Evolutionary conservation across 2,329 filamentous ascomycete species (phyloP).

Genomic region (Bipolaris cookei): DNA sequence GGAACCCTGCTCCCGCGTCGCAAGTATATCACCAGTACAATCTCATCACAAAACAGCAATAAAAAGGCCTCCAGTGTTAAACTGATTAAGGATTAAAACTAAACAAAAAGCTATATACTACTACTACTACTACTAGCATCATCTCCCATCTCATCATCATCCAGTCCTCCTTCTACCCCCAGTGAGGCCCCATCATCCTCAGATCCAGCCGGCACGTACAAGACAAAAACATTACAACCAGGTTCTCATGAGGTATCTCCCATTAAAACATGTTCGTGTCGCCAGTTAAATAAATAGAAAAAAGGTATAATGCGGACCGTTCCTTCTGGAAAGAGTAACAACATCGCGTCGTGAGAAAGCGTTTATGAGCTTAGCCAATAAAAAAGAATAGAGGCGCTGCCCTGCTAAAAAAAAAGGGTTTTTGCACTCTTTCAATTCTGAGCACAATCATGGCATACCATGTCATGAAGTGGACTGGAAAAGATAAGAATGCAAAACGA

Average conservation of each 20-base stretch:
- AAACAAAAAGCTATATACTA: neutral
- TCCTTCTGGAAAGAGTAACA: constrained; percentile 35
- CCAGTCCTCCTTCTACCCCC: neutral
- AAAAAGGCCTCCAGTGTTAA: neutral
- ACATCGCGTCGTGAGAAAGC: constrained; percentile 45
- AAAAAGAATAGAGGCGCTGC: neutral
- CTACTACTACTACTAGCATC: constrained; percentile 1
- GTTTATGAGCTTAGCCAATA: constrained; percentile 20
- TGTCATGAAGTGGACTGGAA: neutral
- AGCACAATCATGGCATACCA: neutral
- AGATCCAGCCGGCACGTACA: constrained; percentile 8
- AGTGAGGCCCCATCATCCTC: neutral
- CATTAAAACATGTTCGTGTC: constrained; percentile 12
- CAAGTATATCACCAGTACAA: neutral
- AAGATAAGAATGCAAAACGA: neutral
- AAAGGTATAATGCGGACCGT: constrained; percentile 29
- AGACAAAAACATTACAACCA: constrained; percentile 29
- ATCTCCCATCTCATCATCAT: neutral
- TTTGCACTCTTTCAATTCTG: no score
- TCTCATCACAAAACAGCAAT: neutral
- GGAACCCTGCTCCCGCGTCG: neutral
- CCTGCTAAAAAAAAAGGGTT: neutral
- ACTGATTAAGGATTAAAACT: constrained; percentile 1
- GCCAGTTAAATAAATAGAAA: neutral
- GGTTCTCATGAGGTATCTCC: constrained; percentile 14